Percentiles rank a stretch among this genome's conserved stretches.
Evolutionary conservation across 1,139 yeast species (phyloP).

Genomic region (Yarrowia galli): DNA sequence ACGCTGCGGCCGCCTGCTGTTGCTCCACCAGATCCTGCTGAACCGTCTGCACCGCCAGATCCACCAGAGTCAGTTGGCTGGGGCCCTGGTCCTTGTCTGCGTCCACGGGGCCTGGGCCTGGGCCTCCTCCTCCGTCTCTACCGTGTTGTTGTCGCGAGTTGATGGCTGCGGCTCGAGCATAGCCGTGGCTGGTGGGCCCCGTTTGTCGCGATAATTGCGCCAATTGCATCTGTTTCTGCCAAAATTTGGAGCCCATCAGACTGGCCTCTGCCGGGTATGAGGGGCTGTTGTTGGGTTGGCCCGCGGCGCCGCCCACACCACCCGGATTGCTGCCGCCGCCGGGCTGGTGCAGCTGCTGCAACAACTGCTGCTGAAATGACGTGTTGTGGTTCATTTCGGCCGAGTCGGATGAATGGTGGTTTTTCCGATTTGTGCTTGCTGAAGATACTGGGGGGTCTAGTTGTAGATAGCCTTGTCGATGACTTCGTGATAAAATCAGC

Average conservation of each 20-base stretch:
- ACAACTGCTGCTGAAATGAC: constrained; percentile 38
- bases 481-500: constrained; percentile 36
- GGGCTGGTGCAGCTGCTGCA: constrained; percentile 39
- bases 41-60: constrained; percentile 51
- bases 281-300: constrained; percentile 32
- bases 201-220: constrained; percentile 80
- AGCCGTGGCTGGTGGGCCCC: constrained; percentile 72
- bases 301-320: constrained; percentile 23
- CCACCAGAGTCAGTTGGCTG: constrained; percentile 49
- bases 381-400: constrained; percentile 39
- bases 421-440: constrained; percentile 12
- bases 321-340: constrained; percentile 17
- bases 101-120: constrained; percentile 5
- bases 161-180: constrained; percentile 92
- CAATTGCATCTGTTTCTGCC: constrained; percentile 90
- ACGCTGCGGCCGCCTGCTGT: constrained; percentile 40
- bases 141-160: constrained; percentile 56
- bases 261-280: constrained; percentile 17
- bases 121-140: constrained; percentile 39
- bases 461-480: constrained; percentile 16
- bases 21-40: constrained; percentile 46
- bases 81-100: constrained; percentile 40
- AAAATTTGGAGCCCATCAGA: constrained; percentile 62
- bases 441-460: constrained; percentile 4
- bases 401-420: neutral